These are phyloP conservation scores for Boletus pseudopeckii DNA, from an alignment of 768 basidiomycete genomes.

Conservation along the genomic window DNA sequence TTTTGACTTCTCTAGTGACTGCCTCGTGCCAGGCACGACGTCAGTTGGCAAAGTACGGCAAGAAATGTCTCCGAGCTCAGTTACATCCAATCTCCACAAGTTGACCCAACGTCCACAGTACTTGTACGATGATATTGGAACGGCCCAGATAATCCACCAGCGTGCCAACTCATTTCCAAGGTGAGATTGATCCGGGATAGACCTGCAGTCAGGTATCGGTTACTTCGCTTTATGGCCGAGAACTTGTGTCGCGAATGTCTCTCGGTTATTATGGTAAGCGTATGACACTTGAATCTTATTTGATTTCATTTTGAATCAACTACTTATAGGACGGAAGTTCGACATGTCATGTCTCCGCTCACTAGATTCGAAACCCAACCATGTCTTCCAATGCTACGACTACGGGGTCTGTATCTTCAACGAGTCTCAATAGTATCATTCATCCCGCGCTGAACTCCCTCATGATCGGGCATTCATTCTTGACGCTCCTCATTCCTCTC, in stretches of 20 bases:
- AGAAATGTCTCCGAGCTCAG: too few relatives aligned
- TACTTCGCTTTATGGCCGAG: too few relatives aligned
- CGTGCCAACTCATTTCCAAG: background rate
- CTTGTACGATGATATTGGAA: too few relatives aligned
- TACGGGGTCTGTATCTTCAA: background rate
- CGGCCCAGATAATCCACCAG: background rate
- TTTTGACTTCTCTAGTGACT: background rate
- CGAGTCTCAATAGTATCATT: background rate
- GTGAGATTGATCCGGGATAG: background rate
- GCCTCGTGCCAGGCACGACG: background rate
- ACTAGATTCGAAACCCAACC: background rate
- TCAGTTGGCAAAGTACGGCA: background rate
- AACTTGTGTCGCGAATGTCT: background rate
- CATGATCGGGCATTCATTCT: conserved; percentile 24
- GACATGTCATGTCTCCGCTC: background rate
- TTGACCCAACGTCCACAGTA: background rate
- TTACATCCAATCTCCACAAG: too few relatives aligned
- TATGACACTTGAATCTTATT: background rate
- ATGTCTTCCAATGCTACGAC: conserved; percentile 6
- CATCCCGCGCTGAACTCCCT: conserved; percentile 16
- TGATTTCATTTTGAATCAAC: background rate
- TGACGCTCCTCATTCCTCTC: conserved; percentile 20
- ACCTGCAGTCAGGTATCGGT: too few relatives aligned
- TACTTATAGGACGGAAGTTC: background rate
- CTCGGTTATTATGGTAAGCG: background rate